Percentiles rank a stretch among this genome's conserved stretches.
Conservation (phyloP, 192 early-diverging fungal species). For the Coemansia sp. region DNA sequence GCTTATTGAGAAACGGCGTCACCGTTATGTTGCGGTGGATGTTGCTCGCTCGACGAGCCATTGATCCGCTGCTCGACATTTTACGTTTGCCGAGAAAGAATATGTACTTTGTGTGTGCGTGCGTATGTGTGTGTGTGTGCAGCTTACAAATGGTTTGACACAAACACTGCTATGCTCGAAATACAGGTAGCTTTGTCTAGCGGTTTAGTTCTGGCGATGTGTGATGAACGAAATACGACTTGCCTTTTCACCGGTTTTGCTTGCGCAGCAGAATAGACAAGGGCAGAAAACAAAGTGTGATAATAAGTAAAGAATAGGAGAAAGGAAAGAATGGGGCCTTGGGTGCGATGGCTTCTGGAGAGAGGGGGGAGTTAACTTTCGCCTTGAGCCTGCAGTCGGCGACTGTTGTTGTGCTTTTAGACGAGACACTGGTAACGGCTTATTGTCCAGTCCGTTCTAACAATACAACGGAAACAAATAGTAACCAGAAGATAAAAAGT, state of each 20-base stretch:
- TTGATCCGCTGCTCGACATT: slow-evolving; percentile 14
- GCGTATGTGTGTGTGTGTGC: neutral
- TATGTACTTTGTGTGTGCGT: neutral
- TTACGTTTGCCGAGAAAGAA: neutral
- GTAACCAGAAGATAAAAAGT: neutral
- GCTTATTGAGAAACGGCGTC: slow-evolving; percentile 91
- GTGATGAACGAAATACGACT: no score
- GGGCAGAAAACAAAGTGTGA: neutral
- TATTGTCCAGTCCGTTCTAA: no score
- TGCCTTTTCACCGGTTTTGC: neutral
- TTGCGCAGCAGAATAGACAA: neutral
- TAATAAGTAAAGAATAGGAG: neutral
- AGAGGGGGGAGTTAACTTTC: neutral
- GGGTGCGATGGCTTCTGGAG: neutral
- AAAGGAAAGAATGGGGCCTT: neutral
- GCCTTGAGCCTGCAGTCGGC: no score
- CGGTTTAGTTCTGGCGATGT: no score
- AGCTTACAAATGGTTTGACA: neutral
- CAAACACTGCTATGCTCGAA: neutral
- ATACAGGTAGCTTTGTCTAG: neutral
- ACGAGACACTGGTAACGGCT: no score
- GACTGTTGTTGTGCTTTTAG: no score
- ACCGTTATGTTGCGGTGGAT: slow-evolving; percentile 59
- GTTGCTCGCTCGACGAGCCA: slow-evolving; percentile 35
- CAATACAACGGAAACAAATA: neutral